A percentile compares a stretch with the other conserved stretches of the same genome.
Conservation (phyloP, 1,284 basidiomycete genomes). For the Grifola frondosa region DNA sequence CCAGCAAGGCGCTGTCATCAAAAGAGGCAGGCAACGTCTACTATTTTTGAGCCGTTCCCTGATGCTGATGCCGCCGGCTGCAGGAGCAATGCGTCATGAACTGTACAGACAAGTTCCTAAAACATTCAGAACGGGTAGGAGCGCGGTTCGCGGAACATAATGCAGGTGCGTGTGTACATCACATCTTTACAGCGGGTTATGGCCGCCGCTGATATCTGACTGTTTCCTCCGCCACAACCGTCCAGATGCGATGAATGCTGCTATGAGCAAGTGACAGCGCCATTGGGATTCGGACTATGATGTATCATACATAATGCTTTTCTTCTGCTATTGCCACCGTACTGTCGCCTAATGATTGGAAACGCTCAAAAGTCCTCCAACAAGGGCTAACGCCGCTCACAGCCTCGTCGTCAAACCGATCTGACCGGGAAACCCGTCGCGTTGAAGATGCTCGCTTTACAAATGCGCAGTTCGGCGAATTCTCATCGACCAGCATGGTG, state of each 20-base stretch:
- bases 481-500: too few species aligned
- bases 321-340: too few species aligned
- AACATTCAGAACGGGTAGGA: constrained; percentile 94
- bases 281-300: too few species aligned
- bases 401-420: too few species aligned
- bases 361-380: too few species aligned
- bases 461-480: too few species aligned
- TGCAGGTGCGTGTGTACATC: constrained; percentile 60
- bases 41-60: constrained; percentile 1
- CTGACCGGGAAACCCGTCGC: too few species aligned
- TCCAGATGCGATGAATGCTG: constrained; percentile 34
- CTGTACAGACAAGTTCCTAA: constrained; percentile 93
- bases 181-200: background rate
- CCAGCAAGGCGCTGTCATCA: constrained; percentile 86
- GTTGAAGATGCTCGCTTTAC: too few species aligned
- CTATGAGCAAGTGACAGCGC: constrained; percentile 14
- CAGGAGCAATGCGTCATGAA: constrained; percentile 73
- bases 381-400: too few species aligned
- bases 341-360: too few species aligned
- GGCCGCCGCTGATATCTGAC: constrained; percentile 1
- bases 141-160: constrained; percentile 90
- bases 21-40: constrained; percentile 74
- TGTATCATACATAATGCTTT: too few species aligned
- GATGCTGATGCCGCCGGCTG: constrained; percentile 2
- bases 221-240: too few species aligned